phyloP scores from a whole-genome alignment of 1,139 yeast genomes.

The Arxiozyma slooffiae region DNA sequence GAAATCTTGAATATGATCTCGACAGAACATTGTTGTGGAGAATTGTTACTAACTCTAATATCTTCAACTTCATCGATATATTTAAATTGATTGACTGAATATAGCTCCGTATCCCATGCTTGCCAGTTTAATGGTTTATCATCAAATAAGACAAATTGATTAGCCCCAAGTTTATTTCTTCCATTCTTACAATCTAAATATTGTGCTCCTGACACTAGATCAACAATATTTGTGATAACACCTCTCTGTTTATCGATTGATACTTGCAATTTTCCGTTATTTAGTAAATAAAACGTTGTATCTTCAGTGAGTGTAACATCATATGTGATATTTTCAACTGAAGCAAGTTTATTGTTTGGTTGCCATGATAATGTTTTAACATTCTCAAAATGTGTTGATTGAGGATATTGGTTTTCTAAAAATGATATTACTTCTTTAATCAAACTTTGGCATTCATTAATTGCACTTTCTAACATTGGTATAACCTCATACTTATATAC shows the following conservation, averaged over 20 bases:
- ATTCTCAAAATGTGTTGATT: slow-evolving; percentile 13
- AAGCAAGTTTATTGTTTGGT: neutral
- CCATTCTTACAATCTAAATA: slow-evolving; percentile 51
- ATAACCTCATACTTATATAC: slow-evolving; percentile 89
- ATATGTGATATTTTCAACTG: neutral
- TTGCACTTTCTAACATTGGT: slow-evolving; percentile 57
- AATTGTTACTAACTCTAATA: slow-evolving; percentile 43
- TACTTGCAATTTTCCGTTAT: slow-evolving; percentile 54
- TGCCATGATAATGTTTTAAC: slow-evolving; percentile 34
- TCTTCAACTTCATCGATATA: slow-evolving; percentile 39
- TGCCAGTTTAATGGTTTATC: slow-evolving; percentile 88
- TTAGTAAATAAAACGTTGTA: slow-evolving; percentile 30
- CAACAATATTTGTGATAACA: slow-evolving; percentile 56
- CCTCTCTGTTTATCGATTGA: slow-evolving; percentile 49
- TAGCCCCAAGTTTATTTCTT: slow-evolving; percentile 48
- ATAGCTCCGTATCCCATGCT: slow-evolving; percentile 96
- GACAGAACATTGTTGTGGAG: slow-evolving; percentile 54
- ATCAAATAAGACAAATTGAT: slow-evolving; percentile 70
- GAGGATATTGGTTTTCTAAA: slow-evolving; percentile 19
- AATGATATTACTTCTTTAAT: slow-evolving; percentile 43
- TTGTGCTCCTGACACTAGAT: slow-evolving; percentile 52
- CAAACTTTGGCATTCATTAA: slow-evolving; percentile 45
- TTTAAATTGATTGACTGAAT: slow-evolving; percentile 59
- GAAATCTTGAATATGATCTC: slow-evolving; percentile 34
- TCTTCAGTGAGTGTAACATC: slow-evolving; percentile 6